phyloP scores from a whole-genome alignment of 371 early-diverging fungal species.

The Synchytrium microbalum region DNA sequence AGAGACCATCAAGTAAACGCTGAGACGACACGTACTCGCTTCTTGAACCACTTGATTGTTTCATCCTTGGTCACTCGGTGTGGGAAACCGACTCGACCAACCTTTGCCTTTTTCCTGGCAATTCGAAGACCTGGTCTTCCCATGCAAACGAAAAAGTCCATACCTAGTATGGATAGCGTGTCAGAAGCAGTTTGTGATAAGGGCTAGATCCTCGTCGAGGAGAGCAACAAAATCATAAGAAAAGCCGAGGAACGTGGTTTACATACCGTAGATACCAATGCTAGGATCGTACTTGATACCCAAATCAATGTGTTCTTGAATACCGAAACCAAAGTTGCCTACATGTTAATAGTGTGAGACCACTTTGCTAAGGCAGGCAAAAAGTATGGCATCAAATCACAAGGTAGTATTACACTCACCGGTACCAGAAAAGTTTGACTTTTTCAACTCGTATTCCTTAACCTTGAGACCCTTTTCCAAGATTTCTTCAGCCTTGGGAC shows the following conservation, averaged over 20 bases:
- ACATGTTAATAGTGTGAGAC: background rate
- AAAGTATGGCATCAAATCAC: too few species aligned
- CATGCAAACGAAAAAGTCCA: constrained; percentile 98
- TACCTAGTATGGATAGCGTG: constrained; percentile 40
- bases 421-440: constrained; percentile 93
- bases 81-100: constrained; percentile 77
- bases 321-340: constrained; percentile 99
- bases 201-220: too few species aligned
- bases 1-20: too few species aligned
- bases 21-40: constrained; percentile 32
- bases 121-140: constrained; percentile 97
- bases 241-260: background rate
- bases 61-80: constrained; percentile 91
- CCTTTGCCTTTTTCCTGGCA: constrained; percentile 89
- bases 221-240: constrained; percentile 7
- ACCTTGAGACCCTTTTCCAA: constrained; percentile 99
- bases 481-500: constrained; percentile 92
- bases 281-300: constrained; percentile 99
- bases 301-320: constrained; percentile 99
- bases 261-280: constrained; percentile 84
- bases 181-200: background rate
- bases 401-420: too few species aligned
- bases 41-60: constrained; percentile 65
- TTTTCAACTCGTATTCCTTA: constrained; percentile 98
- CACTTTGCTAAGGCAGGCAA: too few species aligned